Evolutionary conservation across 2,329 filamentous ascomycete species (phyloP).

Genomic region (Lasiodiplodia hormozganensis): DNA sequence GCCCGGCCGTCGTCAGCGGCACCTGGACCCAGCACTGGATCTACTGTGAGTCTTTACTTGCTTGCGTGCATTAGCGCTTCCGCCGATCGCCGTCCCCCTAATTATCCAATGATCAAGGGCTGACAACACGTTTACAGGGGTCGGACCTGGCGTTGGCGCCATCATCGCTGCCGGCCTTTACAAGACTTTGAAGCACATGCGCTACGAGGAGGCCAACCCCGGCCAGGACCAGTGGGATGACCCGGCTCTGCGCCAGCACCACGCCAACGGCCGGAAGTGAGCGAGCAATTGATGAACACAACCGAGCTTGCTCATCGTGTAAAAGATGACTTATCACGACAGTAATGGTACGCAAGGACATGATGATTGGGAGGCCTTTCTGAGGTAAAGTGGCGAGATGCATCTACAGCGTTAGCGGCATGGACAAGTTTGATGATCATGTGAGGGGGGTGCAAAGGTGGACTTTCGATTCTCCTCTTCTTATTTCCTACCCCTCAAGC

Average conservation of each 20-base stretch:
- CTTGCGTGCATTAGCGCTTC: too few species aligned
- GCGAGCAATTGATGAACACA: neutral
- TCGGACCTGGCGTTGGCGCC: slow-evolving; percentile 54
- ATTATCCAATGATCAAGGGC: neutral
- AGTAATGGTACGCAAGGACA: neutral
- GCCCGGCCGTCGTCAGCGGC: slow-evolving; percentile 54
- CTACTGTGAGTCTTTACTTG: slow-evolving; percentile 45
- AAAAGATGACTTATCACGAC: neutral
- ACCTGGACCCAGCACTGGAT: slow-evolving; percentile 59
- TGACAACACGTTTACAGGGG: slow-evolving; percentile 32
- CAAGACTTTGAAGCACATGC: slow-evolving; percentile 52
- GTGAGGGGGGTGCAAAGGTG: neutral
- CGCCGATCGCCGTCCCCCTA: too few species aligned
- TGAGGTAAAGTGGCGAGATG: neutral
- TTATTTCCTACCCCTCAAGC: neutral
- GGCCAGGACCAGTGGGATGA: slow-evolving; percentile 41
- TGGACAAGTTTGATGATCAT: neutral
- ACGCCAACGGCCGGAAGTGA: neutral
- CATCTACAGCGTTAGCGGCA: neutral
- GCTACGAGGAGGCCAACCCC: slow-evolving; percentile 47
- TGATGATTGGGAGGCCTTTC: too few species aligned
- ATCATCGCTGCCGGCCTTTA: slow-evolving; percentile 59
- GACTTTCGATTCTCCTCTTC: neutral
- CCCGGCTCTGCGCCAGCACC: neutral
- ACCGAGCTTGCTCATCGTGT: neutral